Base-by-base conservation (phyloP, 1,284 basidiomycete species). In the Rhodotorula sp. region DNA sequence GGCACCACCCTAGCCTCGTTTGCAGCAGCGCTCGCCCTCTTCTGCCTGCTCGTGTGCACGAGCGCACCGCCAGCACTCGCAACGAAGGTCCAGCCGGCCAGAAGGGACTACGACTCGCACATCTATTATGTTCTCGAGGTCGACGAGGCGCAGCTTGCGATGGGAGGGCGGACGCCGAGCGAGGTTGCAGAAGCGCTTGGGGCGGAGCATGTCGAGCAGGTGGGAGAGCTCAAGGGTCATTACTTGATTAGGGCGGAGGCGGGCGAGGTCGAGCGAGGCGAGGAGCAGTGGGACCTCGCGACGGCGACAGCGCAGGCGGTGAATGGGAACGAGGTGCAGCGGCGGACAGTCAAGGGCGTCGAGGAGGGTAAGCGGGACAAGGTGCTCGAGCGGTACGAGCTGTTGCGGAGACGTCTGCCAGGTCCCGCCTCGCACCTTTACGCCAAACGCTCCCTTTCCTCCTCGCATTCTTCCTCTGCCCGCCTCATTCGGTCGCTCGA, bases 81-180 rank as follows among this genome's bases (percentile, higher is more conserved):
- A 15, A 36, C 55, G 36, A 72, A 72, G 49, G 60, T 39, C 3
- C 30, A 34, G 17, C 73, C 67, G 1, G 70, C 68, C 47, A 68
- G 64, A 32, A 72, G 76, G 27, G 74, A 76, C 4, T 94, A 98
- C 80, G 81, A 85, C 74, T 88, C 90, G 13, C 90, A 98, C 81
- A 85, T 90, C 76, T 99, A 99, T 83, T 95, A 94, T 82, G 89
- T 92, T 70, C 80, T 95, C 34, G 89, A 93, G 79, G 86, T 92
- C 78, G 81, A 85, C 75, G 86, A 89, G 60, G 77, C 78, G 11
- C 79, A 81, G 59, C 76, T 82, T 79, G 27, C 55, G 19, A 11
- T 49, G 34, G 54, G n/a, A 13, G 20, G 30, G 2, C 34, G 47
- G 2, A 54, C 59, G 27, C 59, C 63, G 0, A 36, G 71, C 19